phyloP scores from a whole-genome alignment of 495 filamentous ascomycete species.

The Penicillium steckii region DNA sequence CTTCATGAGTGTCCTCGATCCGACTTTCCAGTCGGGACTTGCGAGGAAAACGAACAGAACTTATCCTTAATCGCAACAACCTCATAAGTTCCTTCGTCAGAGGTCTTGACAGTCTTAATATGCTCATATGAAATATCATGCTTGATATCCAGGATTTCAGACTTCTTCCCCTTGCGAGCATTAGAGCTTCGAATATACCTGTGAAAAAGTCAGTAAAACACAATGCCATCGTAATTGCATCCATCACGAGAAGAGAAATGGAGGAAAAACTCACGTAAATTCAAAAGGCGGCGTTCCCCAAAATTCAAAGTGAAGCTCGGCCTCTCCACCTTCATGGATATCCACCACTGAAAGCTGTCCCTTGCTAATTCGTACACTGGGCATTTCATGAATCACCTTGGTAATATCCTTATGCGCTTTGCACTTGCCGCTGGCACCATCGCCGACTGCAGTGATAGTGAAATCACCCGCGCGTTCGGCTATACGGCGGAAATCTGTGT shows the following conservation, averaged over 20 bases:
- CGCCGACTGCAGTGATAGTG: constrained; percentile 77
- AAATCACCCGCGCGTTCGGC: constrained; percentile 89
- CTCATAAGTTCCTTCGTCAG: constrained; percentile 94
- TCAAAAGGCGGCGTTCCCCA: constrained; percentile 95
- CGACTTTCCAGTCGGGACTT: constrained; percentile 49
- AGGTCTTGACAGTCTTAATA: constrained; percentile 74
- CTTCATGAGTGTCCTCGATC: constrained; percentile 28
- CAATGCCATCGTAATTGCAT: too few relatives aligned
- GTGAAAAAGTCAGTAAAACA: too few relatives aligned
- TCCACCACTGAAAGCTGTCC: constrained; percentile 76
- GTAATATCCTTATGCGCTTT: constrained; percentile 72
- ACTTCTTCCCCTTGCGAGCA: constrained; percentile 68
- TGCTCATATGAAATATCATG: constrained; percentile 81
- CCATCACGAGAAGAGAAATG: neutral
- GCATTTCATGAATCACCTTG: constrained; percentile 86
- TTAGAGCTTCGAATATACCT: constrained; percentile 88
- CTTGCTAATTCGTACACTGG: constrained; percentile 82
- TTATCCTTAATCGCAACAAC: constrained; percentile 92
- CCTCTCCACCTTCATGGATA: constrained; percentile 93
- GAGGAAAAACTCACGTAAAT: constrained; percentile 64
- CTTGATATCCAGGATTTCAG: constrained; percentile 81
- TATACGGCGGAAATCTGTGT: constrained; percentile 82
- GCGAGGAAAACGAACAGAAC: constrained; percentile 80
- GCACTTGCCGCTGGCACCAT: constrained; percentile 74
- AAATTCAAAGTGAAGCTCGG: constrained; percentile 90